Percentiles rank a stretch among this genome's conserved stretches.
Conservation (phyloP, 2,329 filamentous ascomycete genomes). For the Periconia sp. region DNA sequence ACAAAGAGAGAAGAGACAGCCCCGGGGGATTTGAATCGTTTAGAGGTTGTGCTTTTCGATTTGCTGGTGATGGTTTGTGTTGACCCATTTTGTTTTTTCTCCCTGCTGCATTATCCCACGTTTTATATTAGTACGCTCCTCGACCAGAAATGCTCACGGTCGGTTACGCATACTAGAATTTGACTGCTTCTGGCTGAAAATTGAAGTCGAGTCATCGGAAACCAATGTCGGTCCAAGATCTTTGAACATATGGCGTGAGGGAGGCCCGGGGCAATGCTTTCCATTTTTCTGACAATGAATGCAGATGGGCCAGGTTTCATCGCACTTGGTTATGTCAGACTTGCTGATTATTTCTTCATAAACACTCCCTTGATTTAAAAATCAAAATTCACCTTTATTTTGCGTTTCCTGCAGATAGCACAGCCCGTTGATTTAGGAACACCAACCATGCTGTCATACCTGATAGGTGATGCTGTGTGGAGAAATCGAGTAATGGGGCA, state of each 20-base stretch:
- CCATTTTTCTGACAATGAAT: slow-evolving; percentile 38
- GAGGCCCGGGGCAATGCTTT: slow-evolving; percentile 37
- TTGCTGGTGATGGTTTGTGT: not conserved
- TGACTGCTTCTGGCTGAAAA: not conserved
- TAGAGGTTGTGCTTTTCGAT: not conserved
- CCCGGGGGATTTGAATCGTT: not conserved
- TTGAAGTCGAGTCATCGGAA: not conserved
- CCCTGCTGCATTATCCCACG: too few relatives aligned
- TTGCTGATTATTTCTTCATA: slow-evolving; percentile 2
- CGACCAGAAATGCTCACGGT: too few relatives aligned
- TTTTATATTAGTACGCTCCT: too few relatives aligned
- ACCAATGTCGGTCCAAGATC: slow-evolving; percentile 26
- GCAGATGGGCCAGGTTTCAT: slow-evolving; percentile 39
- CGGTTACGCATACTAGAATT: not conserved
- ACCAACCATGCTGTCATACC: not conserved
- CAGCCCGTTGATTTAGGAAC: slow-evolving; percentile 15
- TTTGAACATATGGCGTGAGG: slow-evolving; percentile 36
- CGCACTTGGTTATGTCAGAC: slow-evolving; percentile 21
- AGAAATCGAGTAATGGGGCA: too few relatives aligned
- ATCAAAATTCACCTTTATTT: slow-evolving; percentile 27
- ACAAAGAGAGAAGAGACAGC: not conserved
- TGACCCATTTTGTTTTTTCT: not conserved
- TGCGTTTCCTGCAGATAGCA: slow-evolving; percentile 33
- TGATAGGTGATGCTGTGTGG: too few relatives aligned
- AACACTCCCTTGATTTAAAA: too few relatives aligned